Evolutionary conservation across 176 grass and related monocot species (phyloP).

Genomic region (Sorghum bicolor): DNA sequence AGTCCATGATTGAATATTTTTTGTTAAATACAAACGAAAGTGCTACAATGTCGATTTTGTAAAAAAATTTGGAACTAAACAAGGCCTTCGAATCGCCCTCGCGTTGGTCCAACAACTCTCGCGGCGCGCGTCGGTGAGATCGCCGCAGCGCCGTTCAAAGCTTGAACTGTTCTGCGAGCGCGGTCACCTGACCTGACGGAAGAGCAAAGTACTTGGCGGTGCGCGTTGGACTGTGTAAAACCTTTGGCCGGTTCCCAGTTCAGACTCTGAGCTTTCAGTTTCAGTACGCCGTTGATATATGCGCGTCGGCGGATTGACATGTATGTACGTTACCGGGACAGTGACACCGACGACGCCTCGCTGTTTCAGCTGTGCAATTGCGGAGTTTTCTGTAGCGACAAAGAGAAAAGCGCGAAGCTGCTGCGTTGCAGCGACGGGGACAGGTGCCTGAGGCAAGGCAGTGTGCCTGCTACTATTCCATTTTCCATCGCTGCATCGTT

Average conservation of each 20-base stretch:
- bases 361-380: not conserved
- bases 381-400: not conserved
- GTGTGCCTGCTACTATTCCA: not conserved
- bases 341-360: not conserved
- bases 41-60: too few relatives aligned
- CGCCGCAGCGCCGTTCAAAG: not conserved
- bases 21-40: too few relatives aligned
- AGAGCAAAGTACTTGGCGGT: not conserved
- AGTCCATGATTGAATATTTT: too few relatives aligned
- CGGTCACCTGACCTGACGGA: not conserved
- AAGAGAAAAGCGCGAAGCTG: not conserved
- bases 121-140: not conserved
- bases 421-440: not conserved
- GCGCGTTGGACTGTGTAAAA: conserved; percentile 13
- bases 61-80: too few relatives aligned
- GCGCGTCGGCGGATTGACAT: not conserved
- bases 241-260: conserved; percentile 7
- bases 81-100: not conserved
- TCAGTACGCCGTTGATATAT: not conserved
- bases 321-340: conserved; percentile 1
- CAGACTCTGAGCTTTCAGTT: not conserved
- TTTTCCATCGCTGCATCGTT: not conserved
- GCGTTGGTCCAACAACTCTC: not conserved
- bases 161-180: not conserved
- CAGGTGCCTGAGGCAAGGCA: not conserved